phyloP scores from a whole-genome alignment of 306 rosid genomes.

The Dalbergia oliveri region DNA sequence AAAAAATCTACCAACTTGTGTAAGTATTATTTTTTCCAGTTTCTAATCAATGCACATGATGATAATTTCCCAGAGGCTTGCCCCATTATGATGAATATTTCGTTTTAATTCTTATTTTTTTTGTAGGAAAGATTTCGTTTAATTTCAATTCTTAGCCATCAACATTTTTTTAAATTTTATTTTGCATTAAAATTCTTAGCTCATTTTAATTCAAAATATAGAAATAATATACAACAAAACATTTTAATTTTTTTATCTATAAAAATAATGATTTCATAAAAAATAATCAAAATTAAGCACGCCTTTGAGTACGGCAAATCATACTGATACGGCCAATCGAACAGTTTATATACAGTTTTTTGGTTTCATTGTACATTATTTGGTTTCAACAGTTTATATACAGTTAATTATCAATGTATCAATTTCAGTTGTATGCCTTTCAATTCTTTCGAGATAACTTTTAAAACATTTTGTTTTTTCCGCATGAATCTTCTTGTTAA shows the following conservation, averaged over 20 bases:
- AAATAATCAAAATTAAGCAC: no score
- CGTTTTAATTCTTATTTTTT: background rate
- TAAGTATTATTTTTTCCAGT: conserved; percentile 7
- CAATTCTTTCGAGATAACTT: conserved; percentile 19
- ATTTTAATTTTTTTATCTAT: no score
- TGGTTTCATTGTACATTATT: no score
- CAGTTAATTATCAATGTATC: no score
- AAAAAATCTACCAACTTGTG: conserved; percentile 10
- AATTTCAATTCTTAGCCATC: background rate
- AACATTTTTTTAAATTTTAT: background rate
- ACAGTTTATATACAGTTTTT: no score
- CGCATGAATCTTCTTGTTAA: no score
- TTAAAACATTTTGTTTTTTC: background rate
- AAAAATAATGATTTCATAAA: no score
- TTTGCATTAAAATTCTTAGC: background rate
- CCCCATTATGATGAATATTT: conserved; percentile 38
- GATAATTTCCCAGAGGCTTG: conserved; percentile 33
- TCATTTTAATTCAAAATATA: no score
- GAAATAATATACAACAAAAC: background rate
- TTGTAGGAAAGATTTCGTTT: background rate
- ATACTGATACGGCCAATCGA: no score
- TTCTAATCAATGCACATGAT: conserved; percentile 37
- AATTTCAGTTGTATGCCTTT: background rate
- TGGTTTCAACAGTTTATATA: no score
- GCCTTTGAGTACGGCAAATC: no score